Conservation (phyloP, 148 eudicot species). For the Vaccinium myrtillus region DNA sequence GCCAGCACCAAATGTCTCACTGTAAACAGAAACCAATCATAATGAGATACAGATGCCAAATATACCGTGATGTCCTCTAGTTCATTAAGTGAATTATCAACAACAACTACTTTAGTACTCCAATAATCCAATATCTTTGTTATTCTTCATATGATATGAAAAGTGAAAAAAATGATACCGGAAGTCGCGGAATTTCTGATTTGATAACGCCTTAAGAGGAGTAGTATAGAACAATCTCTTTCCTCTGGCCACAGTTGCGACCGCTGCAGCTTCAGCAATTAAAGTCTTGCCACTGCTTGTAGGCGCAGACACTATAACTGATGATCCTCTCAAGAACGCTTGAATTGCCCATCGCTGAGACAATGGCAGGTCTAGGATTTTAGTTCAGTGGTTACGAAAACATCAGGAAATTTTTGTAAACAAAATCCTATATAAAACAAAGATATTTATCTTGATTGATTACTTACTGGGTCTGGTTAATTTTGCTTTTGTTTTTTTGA, state of each 20-base stretch:
- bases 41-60: not conserved
- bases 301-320: slow-evolving; percentile 97
- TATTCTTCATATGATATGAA: not conserved
- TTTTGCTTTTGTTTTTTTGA: not conserved
- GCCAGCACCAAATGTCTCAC: slow-evolving; percentile 84
- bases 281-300: slow-evolving; percentile 97
- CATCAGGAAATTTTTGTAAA: not conserved
- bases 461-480: not conserved
- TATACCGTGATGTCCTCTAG: not conserved
- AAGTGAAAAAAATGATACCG: slow-evolving; percentile 37
- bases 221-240: slow-evolving; percentile 88
- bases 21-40: slow-evolving; percentile 21
- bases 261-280: slow-evolving; percentile 95
- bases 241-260: slow-evolving; percentile 83
- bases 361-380: not conserved
- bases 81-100: not conserved
- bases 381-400: not conserved
- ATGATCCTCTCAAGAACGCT: slow-evolving; percentile 89
- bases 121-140: not conserved
- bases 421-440: not conserved
- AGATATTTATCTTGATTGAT: not conserved
- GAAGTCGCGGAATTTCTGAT: slow-evolving; percentile 95
- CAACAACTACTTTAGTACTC: not conserved
- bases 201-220: slow-evolving; percentile 93
- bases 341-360: slow-evolving; percentile 67